Base-by-base conservation (phyloP, 1,284 basidiomycete species). In the Golubevia pallescens region DNA sequence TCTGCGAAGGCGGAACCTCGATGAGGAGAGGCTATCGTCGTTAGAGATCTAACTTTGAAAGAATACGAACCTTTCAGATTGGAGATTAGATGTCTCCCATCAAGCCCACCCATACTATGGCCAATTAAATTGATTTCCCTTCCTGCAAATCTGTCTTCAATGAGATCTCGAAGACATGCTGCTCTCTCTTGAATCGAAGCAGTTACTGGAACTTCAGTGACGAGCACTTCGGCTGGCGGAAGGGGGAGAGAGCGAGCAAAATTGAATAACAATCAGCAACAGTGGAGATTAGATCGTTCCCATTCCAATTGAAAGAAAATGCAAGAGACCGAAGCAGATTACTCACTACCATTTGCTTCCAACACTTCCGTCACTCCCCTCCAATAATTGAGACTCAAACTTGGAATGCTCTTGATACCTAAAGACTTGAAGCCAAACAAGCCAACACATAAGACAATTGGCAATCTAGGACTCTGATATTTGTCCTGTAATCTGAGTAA, bases 1-100 rank as follows among this genome's bases (percentile, higher is more conserved):
- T 65, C 62, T 8, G 69, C 69, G 67, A 71, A 71, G 14, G 55
- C 60, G 21, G 64, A 66, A 54, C 69, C 69, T 3, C 69, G 69
- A 48, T 71, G 69, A 32, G 69, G 69, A 48, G 69, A 68, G 14
- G 69, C 66, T 61, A 71, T 68, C 6, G 69, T 71, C 13, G 69
- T 71, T 5, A 71, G 32, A n/a, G 58, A 62, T 4, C 38, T 24
- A 3, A 66, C 63, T 14, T 24, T 57, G 23, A 71, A 70, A 16
- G 52, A 28, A 16, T 24, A 48, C 7, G 60, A 24, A 38, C 34
- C 28, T n/a, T 56, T 54, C 14, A 71, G 32, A 8, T 56, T 28
- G 6, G 69, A 68, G n/a, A 65, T 60, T 28, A 71, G 42, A 57
- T 61, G 65, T 10, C 69, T 61, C 6, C 58, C 57, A 48, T 71